Conservation (phyloP, 1,139 yeast species). For the Pichia sp. region DNA sequence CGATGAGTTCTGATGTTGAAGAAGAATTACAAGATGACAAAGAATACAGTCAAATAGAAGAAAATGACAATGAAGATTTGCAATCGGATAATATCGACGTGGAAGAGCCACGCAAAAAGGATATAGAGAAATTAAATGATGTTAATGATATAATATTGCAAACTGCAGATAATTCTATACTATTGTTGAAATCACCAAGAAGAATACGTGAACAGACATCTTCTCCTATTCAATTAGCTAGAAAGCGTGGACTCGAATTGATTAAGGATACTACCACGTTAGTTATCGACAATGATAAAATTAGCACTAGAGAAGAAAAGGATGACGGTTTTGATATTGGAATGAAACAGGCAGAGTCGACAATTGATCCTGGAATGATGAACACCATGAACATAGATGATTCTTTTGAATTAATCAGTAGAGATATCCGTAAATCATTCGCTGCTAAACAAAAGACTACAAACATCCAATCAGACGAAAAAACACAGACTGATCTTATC, state of each 20-base stretch:
- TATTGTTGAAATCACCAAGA: constrained; percentile 27
- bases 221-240: constrained; percentile 24
- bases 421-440: constrained; percentile 31
- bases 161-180: constrained; percentile 16
- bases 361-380: neutral
- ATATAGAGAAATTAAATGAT: neutral
- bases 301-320: neutral
- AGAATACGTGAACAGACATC: constrained; percentile 19
- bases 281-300: constrained; percentile 8
- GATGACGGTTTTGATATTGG: neutral
- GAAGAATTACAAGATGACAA: constrained; percentile 1
- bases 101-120: neutral
- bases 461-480: neutral
- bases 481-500: neutral
- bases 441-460: constrained; percentile 23
- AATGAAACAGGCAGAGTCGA: neutral
- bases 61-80: neutral
- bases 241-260: constrained; percentile 20
- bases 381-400: constrained; percentile 15
- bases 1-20: neutral
- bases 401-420: constrained; percentile 33
- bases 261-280: constrained; percentile 20
- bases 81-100: neutral
- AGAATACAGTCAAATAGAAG: neutral
- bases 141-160: neutral